Conservation (phyloP, 352 stramenopile species). For the Globisporangium uncinulatum region DNA sequence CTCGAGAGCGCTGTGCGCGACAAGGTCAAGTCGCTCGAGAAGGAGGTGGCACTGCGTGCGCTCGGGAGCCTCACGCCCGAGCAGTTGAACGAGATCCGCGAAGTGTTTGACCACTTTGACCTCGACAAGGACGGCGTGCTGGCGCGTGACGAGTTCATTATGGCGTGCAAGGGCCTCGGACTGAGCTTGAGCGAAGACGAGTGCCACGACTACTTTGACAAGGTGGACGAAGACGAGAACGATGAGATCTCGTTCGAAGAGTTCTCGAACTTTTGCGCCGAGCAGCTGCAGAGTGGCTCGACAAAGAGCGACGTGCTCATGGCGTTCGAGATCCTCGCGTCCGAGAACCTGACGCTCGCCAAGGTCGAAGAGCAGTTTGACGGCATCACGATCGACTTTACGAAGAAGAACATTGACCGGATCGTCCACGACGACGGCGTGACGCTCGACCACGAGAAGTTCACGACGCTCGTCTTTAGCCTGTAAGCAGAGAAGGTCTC, state of each 20-base stretch:
- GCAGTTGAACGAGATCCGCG: constrained; percentile 85
- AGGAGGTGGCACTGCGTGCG: constrained; percentile 81
- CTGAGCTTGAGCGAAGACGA: constrained; percentile 85
- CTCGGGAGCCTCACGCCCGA: constrained; percentile 77
- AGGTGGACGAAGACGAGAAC: constrained; percentile 76
- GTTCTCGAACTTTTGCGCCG: constrained; percentile 83
- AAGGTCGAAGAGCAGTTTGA: constrained; percentile 85
- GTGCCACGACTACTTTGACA: constrained; percentile 86
- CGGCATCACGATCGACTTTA: constrained; percentile 61
- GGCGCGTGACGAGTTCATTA: constrained; percentile 87
- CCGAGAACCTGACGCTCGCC: constrained; percentile 66
- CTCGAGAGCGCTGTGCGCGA: constrained; percentile 73
- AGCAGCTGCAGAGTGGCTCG: constrained; percentile 86
- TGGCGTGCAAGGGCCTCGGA: constrained; percentile 86
- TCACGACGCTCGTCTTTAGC: constrained; percentile 77
- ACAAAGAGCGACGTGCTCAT: constrained; percentile 75
- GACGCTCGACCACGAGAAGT: constrained; percentile 69
- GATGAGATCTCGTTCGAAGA: constrained; percentile 83
- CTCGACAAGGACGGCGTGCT: constrained; percentile 83
- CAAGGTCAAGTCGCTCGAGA: constrained; percentile 86
- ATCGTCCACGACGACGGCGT: constrained; percentile 46
- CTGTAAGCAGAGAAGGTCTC: constrained; percentile 26
- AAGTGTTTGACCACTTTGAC: constrained; percentile 90
- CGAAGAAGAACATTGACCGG: constrained; percentile 65
- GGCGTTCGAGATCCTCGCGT: constrained; percentile 75